Conservation (phyloP, 176 grass and related monocot genomes). For the Triticum turgidum region DNA sequence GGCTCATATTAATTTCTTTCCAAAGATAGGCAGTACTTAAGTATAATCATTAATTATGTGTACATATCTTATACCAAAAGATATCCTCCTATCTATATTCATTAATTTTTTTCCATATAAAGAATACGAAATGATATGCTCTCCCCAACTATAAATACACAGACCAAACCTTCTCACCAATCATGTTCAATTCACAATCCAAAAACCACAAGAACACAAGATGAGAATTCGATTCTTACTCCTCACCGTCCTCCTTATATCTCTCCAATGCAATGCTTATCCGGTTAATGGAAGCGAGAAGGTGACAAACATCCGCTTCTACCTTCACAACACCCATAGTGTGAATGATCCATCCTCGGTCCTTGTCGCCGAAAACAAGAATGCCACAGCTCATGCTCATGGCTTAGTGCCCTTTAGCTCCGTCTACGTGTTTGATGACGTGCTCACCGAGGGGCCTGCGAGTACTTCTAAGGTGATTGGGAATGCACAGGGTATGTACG, state of each 20-base stretch:
- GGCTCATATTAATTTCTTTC: neutral
- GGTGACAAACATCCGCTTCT: neutral
- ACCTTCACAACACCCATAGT: neutral
- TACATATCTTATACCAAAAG: neutral
- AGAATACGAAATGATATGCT: neutral
- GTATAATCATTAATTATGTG: neutral
- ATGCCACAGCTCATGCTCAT: neutral
- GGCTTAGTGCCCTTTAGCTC: slow-evolving; percentile 21
- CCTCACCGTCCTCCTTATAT: neutral
- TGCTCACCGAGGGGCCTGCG: neutral
- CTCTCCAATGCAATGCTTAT: neutral
- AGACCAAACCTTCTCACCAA: neutral
- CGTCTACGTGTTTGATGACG: neutral
- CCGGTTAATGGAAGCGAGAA: neutral
- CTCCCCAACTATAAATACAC: neutral
- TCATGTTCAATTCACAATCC: neutral
- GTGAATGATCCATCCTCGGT: neutral
- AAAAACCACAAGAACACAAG: neutral
- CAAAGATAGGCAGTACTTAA: neutral
- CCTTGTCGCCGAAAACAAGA: neutral
- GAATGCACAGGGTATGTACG: neutral
- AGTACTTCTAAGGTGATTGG: neutral
- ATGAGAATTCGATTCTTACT: neutral
- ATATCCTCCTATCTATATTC: neutral
- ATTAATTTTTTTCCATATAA: neutral